Base-by-base conservation (phyloP, 164 flowering plant species). In the Vitis amurensis region DNA sequence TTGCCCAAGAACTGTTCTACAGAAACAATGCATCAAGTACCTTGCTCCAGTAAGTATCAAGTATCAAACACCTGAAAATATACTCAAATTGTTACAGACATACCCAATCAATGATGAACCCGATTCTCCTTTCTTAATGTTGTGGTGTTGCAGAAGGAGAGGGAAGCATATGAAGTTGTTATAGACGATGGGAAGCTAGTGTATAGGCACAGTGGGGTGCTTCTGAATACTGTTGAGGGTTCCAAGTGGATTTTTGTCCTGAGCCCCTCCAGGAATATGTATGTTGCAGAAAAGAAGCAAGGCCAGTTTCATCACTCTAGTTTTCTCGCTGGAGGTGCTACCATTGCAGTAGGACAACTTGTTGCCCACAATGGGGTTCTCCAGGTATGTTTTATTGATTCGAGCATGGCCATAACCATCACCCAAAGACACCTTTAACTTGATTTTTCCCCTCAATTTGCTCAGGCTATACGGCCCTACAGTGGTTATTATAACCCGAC, bases 301-400 rank as follows among this genome's bases (percentile, higher is more conserved):
- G 96, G 97, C 27, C 52, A 37, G 3, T 92, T 92, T 68, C 95
- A 92, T 63, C 97, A 92, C 74, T 90, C 97, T 0, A 90, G 94
- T 79, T 92, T 92, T 72, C 80, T 92, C 2, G 66, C 97, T 11
- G 95, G 97, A 0, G 97, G 82, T 4, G 96, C 91, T 19, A 85
- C 84, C 49, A 86, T 81, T 3, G 85, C 97, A 2, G 84, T 94
- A 11, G 97, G 95, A 23, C 80, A 94, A 82, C 68, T 92, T 60
- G 87, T 88, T 15, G 89, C 83, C 13, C 86, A 74, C 16, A n/a
- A 73, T 67, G 97, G 97, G 11, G 69, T 80, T 69, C 91, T 90
- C 12, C 77, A 89, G 88, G 97, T 71, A 64, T 63, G 17, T 23
- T 51, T n/a, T 14, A 7, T 30, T 3, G 12, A 3, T 61, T 9